A percentile compares a stretch with the other conserved stretches of the same genome.
Evolutionary conservation across 2,329 filamentous ascomycete species (phyloP).

Genomic region (Phaeosphaeria sp.): DNA sequence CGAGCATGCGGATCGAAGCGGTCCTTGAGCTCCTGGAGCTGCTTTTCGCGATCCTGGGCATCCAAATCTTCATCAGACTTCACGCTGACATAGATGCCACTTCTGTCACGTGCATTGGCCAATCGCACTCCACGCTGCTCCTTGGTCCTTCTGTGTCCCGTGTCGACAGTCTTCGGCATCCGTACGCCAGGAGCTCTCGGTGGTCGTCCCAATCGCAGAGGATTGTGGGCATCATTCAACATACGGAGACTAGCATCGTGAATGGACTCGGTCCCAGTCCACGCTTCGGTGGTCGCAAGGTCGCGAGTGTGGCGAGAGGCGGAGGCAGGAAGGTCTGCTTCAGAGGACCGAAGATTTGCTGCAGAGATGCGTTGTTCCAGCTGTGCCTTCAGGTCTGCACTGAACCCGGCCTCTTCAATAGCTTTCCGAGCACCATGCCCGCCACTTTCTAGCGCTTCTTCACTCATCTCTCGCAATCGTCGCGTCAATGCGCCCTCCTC

Average conservation of each 20-base stretch:
- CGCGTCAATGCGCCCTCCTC: slow-evolving; percentile 64
- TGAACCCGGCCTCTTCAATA: slow-evolving; percentile 68
- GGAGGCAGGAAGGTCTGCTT: slow-evolving; percentile 62
- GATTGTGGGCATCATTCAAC: slow-evolving; percentile 68
- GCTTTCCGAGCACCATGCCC: slow-evolving; percentile 63
- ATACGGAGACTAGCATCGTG: slow-evolving; percentile 84
- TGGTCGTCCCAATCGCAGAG: slow-evolving; percentile 39
- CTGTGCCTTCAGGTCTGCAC: slow-evolving; percentile 64
- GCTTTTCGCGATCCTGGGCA: slow-evolving; percentile 74
- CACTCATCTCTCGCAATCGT: slow-evolving; percentile 65
- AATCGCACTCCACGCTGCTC: slow-evolving; percentile 52
- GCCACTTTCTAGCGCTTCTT: slow-evolving; percentile 63
- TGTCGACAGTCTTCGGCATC: slow-evolving; percentile 40
- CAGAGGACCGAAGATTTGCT: slow-evolving; percentile 62
- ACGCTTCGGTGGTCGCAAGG: slow-evolving; percentile 71
- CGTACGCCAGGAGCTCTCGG: slow-evolving; percentile 26
- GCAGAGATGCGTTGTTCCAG: slow-evolving; percentile 66
- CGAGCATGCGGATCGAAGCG: slow-evolving; percentile 77
- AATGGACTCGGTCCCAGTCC: slow-evolving; percentile 78
- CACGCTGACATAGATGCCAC: slow-evolving; percentile 61
- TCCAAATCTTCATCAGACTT: slow-evolving; percentile 64
- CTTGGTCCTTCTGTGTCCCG: slow-evolving; percentile 47
- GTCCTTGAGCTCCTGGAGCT: slow-evolving; percentile 77
- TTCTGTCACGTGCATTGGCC: slow-evolving; percentile 65
- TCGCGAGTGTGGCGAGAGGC: slow-evolving; percentile 73